These are phyloP conservation scores for Casuarina equisetifolia DNA, from an alignment of 306 rosid species.

Conservation along the genomic window DNA sequence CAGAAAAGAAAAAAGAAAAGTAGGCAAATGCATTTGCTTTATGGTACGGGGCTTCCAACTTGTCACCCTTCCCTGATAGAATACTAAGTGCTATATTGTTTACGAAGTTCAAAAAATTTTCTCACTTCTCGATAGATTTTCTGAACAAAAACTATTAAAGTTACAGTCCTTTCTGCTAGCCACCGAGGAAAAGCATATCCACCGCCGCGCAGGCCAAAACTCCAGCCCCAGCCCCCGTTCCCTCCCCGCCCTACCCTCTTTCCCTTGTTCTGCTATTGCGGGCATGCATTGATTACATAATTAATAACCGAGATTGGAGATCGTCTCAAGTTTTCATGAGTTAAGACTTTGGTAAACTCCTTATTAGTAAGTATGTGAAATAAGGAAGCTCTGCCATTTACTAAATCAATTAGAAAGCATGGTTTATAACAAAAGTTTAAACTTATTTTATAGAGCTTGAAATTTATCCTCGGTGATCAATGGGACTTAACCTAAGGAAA, in stretches of 20 bases:
- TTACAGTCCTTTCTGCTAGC: too few species aligned
- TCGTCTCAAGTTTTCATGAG: too few species aligned
- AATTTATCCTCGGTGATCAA: not conserved
- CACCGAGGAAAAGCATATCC: too few species aligned
- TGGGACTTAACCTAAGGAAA: not conserved
- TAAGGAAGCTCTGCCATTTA: not conserved
- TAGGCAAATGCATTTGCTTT: slow-evolving; percentile 26
- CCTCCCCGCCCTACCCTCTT: too few species aligned
- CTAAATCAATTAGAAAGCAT: not conserved
- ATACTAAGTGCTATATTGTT: slow-evolving; percentile 28
- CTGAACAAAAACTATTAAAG: not conserved
- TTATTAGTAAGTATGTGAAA: not conserved
- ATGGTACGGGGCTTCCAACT: slow-evolving; percentile 13
- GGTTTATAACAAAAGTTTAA: not conserved
- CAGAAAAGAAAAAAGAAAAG: not conserved
- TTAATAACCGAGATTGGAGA: too few species aligned
- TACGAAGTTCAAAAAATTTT: slow-evolving; percentile 39
- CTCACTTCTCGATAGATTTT: slow-evolving; percentile 42
- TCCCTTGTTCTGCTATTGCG: too few species aligned
- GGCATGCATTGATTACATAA: too few species aligned
- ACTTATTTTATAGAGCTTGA: not conserved
- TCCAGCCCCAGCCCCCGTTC: too few species aligned
- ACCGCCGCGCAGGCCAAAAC: too few species aligned
- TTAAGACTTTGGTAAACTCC: not conserved
- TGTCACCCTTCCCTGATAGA: slow-evolving; percentile 17